Base-by-base conservation (phyloP, 805 yeast species). In the Cyberlindnera maclurae region DNA sequence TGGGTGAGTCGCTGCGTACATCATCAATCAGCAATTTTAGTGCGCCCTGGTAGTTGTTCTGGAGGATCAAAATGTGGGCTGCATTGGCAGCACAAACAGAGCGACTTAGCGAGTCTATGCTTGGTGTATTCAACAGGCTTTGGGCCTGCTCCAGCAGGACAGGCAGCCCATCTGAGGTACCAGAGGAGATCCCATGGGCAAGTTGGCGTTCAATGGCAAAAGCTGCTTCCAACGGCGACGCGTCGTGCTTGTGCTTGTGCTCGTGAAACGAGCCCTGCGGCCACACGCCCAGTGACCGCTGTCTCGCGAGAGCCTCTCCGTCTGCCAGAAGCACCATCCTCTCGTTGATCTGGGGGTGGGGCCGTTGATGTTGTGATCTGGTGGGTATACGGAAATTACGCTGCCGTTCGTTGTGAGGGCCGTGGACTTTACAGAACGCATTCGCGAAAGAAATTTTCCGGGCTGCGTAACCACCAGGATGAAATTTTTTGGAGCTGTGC, bases 281-380 rank as follows among this genome's bases (percentile, higher is more conserved):
- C 37, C 37, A 34, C 15, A 34, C 26, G 5, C 37, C 37, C 3
- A 34, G 37, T 4, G 37, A 15, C 16, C 37, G 15, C 15, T 17
- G 30, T 12, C n/a, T 16, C 12, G 24, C 17, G 13, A 17, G n/a
- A 9, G 16, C 15, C 24, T n/a, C 13, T 12, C 5, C 8, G 3
- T 17, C 26, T 26, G 12, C 13, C 15, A 34, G 11, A 16, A 26
- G 15, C 6, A 16, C 26, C 37, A 34, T 34, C 15, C 16, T 27
- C 8, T 20, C 24, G 24, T 20, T 20, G 24, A 20, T 6, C 24
- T 6, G 24, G 24, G 24, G 8, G 24, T 20, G 24, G 24, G n/a
- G n/a, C n/a, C n/a, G n/a, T n/a, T n/a, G n/a, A n/a, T n/a, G n/a
- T n/a, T n/a, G n/a, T n/a, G n/a, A n/a, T n/a, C n/a, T n/a, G n/a